Evolutionary conservation across 495 filamentous ascomycete genomes (phyloP), one percentile per base, ranked within the genome.

Genomic region (Penicillium antarcticum): DNA sequence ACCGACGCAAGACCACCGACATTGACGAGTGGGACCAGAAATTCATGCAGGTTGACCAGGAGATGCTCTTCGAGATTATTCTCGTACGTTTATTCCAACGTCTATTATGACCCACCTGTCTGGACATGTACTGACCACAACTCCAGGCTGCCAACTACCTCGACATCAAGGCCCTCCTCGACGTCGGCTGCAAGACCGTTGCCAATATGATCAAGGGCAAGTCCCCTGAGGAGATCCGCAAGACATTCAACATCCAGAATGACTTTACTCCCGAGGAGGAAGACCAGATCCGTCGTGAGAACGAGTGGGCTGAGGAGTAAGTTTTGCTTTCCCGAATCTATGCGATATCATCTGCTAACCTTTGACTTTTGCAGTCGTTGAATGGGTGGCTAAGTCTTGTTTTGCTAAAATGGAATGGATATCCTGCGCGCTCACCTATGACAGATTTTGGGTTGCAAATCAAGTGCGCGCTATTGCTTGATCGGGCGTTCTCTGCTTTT

Each of bases 11-110:
- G 83, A 95, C 91, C 0, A 97, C 94, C 17, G 94, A 97, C 45
- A 98, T 98, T 61, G 94, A 97, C 35, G 94, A 98, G 73, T 98
- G 94, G 94, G 94, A 98, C 60, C 94, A 97, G 70, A 98, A 98
- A 69, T 98, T 97, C 69, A 98, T 97, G 94, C 94, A 97, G 72
- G 94, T 98, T 8, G 94, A 98, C 65, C 94, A 98, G 66, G 94
- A 98, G 73, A 96, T 98, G 94, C 82, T 98, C 1, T 98, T 98
- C 55, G 94, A 98, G 77, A 97, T 98, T 64, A 98, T 98, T 55
- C 77, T 98, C 24, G 91, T 95, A 82, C 43, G 88, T 82, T 24
- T 5, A n/a, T n/a, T 38, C 14, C 12, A 37, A 11, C 12, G 12
- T 6, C 3, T 14, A 26, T 29, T 7, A 7, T 1, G 26, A 29